Evolutionary conservation across 108 stramenopile genomes (phyloP), one percentile per base, ranked within the genome.

Genomic region (Pseudonitzschia pungens): DNA sequence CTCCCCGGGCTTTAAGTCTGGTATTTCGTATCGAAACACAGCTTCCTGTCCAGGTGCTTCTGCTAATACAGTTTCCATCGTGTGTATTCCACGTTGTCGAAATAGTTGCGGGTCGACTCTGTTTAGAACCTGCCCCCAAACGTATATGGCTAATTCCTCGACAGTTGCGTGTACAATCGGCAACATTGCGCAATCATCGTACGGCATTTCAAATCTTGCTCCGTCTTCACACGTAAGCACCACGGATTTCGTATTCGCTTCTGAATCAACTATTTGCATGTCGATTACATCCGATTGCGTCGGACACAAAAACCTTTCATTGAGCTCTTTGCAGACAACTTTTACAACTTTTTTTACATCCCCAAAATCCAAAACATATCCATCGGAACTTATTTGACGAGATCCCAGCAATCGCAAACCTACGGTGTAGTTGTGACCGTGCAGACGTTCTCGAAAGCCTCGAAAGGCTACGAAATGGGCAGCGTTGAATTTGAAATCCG

Each of bases 401-500:
- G 76, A 73, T 56, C 95, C 97, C 29, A 85, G 36, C 21, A 98
- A 73, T 31, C 77, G 79, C 12, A 98, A 88, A 45, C 87, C 79
- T 1, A 93, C 88, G 28, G 77, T 82, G 77, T 98, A 98, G 70
- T 96, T 96, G 83, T 98, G 97, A 10, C 97, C 97, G 71, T 98
- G 97, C 9, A 98, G 73, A 24, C 95, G 78, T 82, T 98, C 97
- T 14, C 97, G 87, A 74, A 91, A 98, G 20, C 95, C 95, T 29
- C 86, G 69, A 81, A 85, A 98, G 3, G 95, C 95, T 32, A 98
- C 96, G 74, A 98, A 98, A 73, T 98, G 97, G 21, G 97, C 94
- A 20, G 95, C 96, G 84, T 96, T 94, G 87, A 98, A 98, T 81
- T 98, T 98, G 85, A 98, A 97, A 51, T 92, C 89, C 48, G 96